Conservation (phyloP, 192 early-diverging fungal genomes). For the Entophlyctis luteolus region DNA sequence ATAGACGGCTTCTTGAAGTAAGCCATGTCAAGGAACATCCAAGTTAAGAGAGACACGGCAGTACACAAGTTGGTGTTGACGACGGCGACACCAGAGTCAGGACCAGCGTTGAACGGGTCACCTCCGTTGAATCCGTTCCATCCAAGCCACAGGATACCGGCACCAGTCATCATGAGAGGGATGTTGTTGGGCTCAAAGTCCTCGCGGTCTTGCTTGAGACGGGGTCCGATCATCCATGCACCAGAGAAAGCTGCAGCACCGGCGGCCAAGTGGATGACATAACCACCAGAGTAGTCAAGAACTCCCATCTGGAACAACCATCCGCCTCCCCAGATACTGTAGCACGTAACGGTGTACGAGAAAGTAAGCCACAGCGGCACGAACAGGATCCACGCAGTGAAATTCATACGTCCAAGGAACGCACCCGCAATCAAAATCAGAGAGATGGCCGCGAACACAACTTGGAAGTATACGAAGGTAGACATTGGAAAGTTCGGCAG, state of each 20-base stretch:
- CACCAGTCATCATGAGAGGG: slow-evolving; percentile 78
- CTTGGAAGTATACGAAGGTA: slow-evolving; percentile 40
- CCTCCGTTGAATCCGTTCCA: slow-evolving; percentile 90
- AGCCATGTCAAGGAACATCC: slow-evolving; percentile 76
- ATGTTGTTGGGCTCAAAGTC: slow-evolving; percentile 42
- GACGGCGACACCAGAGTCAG: slow-evolving; percentile 69
- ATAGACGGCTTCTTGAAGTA: slow-evolving; percentile 74
- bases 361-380: slow-evolving; percentile 87
- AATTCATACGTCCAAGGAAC: slow-evolving; percentile 80
- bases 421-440: slow-evolving; percentile 86
- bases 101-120: slow-evolving; percentile 65
- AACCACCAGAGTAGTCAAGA: slow-evolving; percentile 93
- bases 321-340: slow-evolving; percentile 83
- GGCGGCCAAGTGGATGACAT: slow-evolving; percentile 87
- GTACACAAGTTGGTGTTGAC: slow-evolving; percentile 82
- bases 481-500: slow-evolving; percentile 51
- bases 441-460: slow-evolving; percentile 89
- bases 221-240: slow-evolving; percentile 47
- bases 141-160: slow-evolving; percentile 87
- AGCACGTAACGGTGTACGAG: slow-evolving; percentile 89
- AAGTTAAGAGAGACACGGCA: slow-evolving; percentile 73
- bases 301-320: slow-evolving; percentile 68
- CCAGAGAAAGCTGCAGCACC: slow-evolving; percentile 85
- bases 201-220: not conserved
- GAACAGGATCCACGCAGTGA: slow-evolving; percentile 84